phyloP scores from a whole-genome alignment of 768 basidiomycete species.

The Hericium alpestre region DNA sequence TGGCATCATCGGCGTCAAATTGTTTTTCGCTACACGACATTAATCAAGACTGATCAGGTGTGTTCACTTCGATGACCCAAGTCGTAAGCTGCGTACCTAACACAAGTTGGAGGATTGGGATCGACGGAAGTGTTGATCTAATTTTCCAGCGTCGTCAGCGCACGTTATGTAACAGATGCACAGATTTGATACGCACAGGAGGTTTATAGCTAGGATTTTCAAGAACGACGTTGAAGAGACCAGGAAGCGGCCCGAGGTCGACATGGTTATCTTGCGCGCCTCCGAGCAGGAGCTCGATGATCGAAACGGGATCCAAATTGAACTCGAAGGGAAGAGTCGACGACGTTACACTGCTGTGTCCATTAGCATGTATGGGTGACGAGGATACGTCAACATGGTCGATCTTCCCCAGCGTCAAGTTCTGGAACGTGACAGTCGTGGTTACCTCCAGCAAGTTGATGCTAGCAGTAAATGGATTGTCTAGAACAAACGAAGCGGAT shows the following conservation, averaged over 20 bases:
- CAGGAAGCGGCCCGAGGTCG: conserved; percentile 47
- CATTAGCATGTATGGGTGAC: conserved; percentile 46
- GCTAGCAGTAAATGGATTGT: conserved; percentile 64
- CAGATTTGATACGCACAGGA: conserved; percentile 27
- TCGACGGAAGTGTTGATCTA: conserved; percentile 50
- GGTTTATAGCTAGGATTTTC: conserved; percentile 41
- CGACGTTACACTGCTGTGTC: conserved; percentile 50
- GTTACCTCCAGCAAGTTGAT: conserved; percentile 50
- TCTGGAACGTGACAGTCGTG: conserved; percentile 45
- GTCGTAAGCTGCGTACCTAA: conserved; percentile 30
- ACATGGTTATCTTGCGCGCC: conserved; percentile 45
- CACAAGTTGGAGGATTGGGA: conserved; percentile 41
- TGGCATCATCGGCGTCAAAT: conserved; percentile 49
- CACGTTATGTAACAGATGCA: background rate
- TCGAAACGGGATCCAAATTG: conserved; percentile 51
- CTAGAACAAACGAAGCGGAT: conserved; percentile 43
- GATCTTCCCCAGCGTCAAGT: conserved; percentile 48
- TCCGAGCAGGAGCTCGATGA: conserved; percentile 43
- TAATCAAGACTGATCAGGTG: background rate
- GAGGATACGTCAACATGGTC: conserved; percentile 42
- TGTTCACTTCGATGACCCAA: background rate
- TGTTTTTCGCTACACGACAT: conserved; percentile 42
- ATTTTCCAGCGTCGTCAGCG: background rate
- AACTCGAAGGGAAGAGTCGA: conserved; percentile 47
- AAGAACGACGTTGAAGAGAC: conserved; percentile 44